A percentile compares a stretch with the other conserved stretches of the same genome.
phyloP scores from a whole-genome alignment of 2,329 filamentous ascomycete species.

The Fusarium proliferatum region DNA sequence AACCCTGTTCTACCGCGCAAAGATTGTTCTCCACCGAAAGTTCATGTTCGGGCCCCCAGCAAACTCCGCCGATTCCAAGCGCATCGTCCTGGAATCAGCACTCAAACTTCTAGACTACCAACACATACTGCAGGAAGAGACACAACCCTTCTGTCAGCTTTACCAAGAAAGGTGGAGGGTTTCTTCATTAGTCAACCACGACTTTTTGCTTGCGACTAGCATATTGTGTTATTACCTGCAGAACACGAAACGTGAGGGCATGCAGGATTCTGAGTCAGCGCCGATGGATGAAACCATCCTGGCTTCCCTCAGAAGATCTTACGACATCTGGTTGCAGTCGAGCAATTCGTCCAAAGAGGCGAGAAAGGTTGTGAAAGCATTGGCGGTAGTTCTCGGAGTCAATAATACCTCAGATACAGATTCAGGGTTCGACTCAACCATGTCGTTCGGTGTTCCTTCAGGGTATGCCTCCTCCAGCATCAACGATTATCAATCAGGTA shows the following conservation, averaged over 20 bases:
- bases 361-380: not conserved
- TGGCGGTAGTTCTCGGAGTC: not conserved
- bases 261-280: not conserved
- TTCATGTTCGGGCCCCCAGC: not conserved
- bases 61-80: not conserved
- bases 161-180: constrained; percentile 20
- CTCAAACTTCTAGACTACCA: constrained; percentile 16
- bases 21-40: constrained; percentile 13
- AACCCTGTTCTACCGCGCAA: not conserved
- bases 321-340: constrained; percentile 7
- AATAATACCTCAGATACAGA: not conserved
- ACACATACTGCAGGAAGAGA: constrained; percentile 10
- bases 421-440: not conserved
- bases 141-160: constrained; percentile 1
- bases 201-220: not conserved
- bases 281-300: not conserved
- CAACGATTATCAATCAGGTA: not conserved
- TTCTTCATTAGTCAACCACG: constrained; percentile 3
- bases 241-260: not conserved
- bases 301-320: not conserved
- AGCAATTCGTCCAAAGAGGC: not conserved
- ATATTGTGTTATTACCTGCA: constrained; percentile 4
- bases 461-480: not conserved
- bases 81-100: constrained; percentile 7
- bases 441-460: fast-evolving